phyloP scores from a whole-genome alignment of 106 monocot genomes.

The Dioscorea dumetorum region DNA sequence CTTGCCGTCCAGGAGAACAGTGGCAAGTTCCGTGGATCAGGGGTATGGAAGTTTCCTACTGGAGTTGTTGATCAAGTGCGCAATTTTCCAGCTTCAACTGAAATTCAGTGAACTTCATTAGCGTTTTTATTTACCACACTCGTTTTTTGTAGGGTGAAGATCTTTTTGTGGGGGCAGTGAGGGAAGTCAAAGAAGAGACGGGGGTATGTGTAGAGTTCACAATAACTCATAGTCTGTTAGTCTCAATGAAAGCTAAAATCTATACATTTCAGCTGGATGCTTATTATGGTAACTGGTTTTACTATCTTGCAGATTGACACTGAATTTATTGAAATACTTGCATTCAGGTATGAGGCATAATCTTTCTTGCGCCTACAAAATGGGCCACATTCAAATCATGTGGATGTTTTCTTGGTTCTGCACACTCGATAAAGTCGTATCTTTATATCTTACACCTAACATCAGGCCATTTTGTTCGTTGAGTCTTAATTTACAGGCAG shows the following conservation, averaged over 20 bases:
- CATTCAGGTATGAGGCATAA: constrained; percentile 50
- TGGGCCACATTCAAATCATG: too few species aligned
- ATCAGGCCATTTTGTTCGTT: constrained; percentile 1
- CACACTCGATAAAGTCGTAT: too few species aligned
- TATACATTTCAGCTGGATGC: too few species aligned
- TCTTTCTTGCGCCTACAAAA: too few species aligned
- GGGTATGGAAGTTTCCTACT: constrained; percentile 90
- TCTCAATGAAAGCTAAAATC: too few species aligned
- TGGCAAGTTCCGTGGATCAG: constrained; percentile 56
- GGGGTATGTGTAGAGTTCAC: constrained; percentile 45
- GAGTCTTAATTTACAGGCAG: constrained; percentile 50
- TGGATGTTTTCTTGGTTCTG: too few species aligned
- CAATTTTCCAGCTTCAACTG: background rate
- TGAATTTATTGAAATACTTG: constrained; percentile 88
- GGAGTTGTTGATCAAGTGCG: constrained; percentile 84
- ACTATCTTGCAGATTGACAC: constrained; percentile 57
- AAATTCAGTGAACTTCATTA: too few species aligned
- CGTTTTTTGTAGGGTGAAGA: constrained; percentile 73
- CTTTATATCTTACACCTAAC: too few species aligned
- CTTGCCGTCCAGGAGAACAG: constrained; percentile 86
- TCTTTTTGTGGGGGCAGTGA: constrained; percentile 55
- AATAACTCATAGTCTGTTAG: too few species aligned
- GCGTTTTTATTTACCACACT: too few species aligned
- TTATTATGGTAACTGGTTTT: too few species aligned
- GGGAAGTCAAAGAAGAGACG: constrained; percentile 98